Percentiles rank a stretch among this genome's conserved stretches.
phyloP scores from a whole-genome alignment of 179 eudicot genomes.

The Beta corolliflora region DNA sequence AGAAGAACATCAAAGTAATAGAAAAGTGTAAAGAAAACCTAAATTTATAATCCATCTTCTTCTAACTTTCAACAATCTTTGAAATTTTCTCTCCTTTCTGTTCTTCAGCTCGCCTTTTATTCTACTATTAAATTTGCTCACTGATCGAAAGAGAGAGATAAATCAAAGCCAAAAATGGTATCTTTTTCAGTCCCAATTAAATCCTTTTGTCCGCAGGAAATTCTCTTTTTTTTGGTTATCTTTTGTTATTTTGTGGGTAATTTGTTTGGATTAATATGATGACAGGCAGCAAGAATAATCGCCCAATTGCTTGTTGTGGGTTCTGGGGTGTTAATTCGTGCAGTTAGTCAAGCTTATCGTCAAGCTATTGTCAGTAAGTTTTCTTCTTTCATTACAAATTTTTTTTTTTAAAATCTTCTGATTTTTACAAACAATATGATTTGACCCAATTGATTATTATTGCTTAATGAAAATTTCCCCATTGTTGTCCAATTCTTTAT shows the following conservation, averaged over 20 bases:
- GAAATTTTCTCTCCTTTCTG: too few species aligned
- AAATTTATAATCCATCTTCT: background rate
- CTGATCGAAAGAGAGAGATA: background rate
- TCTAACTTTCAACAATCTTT: background rate
- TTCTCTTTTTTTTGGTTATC: background rate
- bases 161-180: background rate
- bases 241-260: background rate
- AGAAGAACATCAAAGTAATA: background rate
- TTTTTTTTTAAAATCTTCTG: background rate
- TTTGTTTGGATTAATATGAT: background rate
- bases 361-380: conserved; percentile 66
- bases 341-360: conserved; percentile 67
- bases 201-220: too few species aligned
- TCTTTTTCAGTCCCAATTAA: background rate
- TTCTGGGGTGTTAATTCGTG: conserved; percentile 60
- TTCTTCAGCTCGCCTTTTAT: too few species aligned
- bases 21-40: background rate
- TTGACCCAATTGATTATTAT: background rate
- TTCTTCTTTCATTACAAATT: background rate
- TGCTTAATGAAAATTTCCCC: background rate
- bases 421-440: background rate
- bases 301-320: conserved; percentile 69
- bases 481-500: background rate
- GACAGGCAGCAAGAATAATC: conserved; percentile 62
- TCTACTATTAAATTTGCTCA: background rate